These are phyloP conservation scores for Xylariaceae sp. DNA, from an alignment of 2,329 filamentous ascomycete species.

Conservation along the genomic window DNA sequence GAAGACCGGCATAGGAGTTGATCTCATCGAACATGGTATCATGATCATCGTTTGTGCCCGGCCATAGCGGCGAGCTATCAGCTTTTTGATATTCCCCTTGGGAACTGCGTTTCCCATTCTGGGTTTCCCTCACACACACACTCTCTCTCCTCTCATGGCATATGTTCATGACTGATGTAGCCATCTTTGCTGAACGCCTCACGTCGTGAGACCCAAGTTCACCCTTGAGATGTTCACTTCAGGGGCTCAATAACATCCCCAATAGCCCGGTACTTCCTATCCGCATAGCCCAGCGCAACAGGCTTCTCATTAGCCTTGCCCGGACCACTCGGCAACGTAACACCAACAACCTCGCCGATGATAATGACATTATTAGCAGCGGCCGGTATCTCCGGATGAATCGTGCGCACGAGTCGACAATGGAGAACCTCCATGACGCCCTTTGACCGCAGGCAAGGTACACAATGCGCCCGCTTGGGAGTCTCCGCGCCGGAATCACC, in stretches of 20 bases:
- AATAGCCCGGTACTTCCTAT: constrained; percentile 13
- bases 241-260: constrained; percentile 6
- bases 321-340: constrained; percentile 1
- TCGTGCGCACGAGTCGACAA: constrained; percentile 13
- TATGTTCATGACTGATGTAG: no score
- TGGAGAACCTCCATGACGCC: constrained; percentile 13
- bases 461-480: constrained; percentile 1
- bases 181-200: no score
- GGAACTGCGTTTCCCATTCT: no score
- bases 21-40: no score
- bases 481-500: neutral
- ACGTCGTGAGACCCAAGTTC: no score
- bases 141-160: no score
- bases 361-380: constrained; percentile 15
- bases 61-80: no score
- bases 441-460: constrained; percentile 7
- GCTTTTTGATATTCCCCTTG: no score
- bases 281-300: constrained; percentile 15
- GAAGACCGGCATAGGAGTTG: no score
- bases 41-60: no score
- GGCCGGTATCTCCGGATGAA: constrained; percentile 11
- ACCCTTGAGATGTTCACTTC: neutral
- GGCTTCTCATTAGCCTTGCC: neutral
- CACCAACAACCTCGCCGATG: constrained; percentile 15
- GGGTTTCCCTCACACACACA: no score